Percentiles rank a stretch among this genome's conserved stretches.
These are phyloP conservation scores for Calonectria pteridis DNA, from an alignment of 2,329 filamentous ascomycete genomes.

Conservation along the genomic window DNA sequence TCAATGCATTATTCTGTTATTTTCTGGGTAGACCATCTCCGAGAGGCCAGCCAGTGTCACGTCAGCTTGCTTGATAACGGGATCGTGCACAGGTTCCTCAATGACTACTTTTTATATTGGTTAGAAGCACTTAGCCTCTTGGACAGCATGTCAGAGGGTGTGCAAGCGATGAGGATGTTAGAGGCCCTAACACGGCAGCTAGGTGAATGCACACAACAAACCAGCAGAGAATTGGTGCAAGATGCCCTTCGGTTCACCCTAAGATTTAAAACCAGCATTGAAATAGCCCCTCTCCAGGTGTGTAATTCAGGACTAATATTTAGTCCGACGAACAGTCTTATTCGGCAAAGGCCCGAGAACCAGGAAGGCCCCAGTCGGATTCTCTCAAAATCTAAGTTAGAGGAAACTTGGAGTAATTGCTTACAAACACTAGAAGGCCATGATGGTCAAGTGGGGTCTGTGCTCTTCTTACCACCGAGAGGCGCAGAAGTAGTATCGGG, in stretches of 20 bases:
- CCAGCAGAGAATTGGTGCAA: not conserved
- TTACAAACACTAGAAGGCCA: not conserved
- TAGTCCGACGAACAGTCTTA: not conserved
- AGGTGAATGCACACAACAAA: not conserved
- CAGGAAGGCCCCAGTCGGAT: not conserved
- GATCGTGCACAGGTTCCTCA: slow-evolving; percentile 3
- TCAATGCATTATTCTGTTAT: slow-evolving; percentile 7
- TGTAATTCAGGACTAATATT: slow-evolving; percentile 16
- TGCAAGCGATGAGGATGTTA: not conserved
- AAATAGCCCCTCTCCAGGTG: slow-evolving; percentile 17
- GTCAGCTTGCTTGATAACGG: slow-evolving; percentile 3
- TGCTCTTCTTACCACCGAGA: not conserved
- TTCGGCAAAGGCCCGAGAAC: not conserved
- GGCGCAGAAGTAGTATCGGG: not conserved
- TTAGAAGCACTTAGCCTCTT: slow-evolving; percentile 18
- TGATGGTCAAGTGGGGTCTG: too few relatives aligned
- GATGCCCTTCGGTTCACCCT: slow-evolving; percentile 8
- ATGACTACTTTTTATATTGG: slow-evolving; percentile 7
- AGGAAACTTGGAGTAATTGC: not conserved
- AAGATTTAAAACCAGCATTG: slow-evolving; percentile 2
- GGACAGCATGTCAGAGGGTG: not conserved
- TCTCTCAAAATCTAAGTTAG: not conserved
- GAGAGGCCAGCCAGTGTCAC: not conserved
- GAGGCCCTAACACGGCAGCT: not conserved
- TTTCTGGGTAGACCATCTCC: slow-evolving; percentile 25